Evolutionary conservation across 1,284 basidiomycete species (phyloP), one percentile per base, ranked within the genome.

Genomic region (Ustilago xerochloae): DNA sequence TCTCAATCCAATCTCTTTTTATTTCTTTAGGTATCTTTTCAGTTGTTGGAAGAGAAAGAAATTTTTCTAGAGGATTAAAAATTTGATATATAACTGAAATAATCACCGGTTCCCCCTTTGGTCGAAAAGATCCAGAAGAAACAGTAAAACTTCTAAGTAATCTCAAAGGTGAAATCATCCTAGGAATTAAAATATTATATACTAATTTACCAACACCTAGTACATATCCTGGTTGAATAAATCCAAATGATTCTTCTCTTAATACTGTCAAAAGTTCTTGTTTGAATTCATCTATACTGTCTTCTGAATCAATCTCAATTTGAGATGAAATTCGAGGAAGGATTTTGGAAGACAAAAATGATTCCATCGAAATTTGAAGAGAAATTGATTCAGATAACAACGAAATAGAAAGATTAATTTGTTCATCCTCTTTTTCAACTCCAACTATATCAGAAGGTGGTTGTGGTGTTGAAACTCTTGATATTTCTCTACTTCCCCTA

Each of bases 101-200:
- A 6, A 57, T 39, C 10, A 74, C 39, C 15, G 30, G 7, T 3
- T 24, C 22, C n/a, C 12, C 20, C 26, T 6, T 26, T 29, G 20
- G 57, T 36, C 13, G 69, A 91, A 0, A 91, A 91, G 54, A 63
- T n/a, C 1, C 93, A 88, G 77, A 93, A 92, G 75, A 93, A 24
- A 1, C 91, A 0, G 93, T 92, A 75, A 97, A 92, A 0, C 92
- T 92, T 47, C 93, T 89, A 49, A 97, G 92, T 10, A 92, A 90
- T 35, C 92, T 89, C 41, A 99, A 88, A 3, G 92, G 90, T 75
- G 97, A 94, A 66, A 90, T 91, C 72, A 91, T 93, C 13, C 93
- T 90, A 51, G 89, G 88, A 6, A 89, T 89, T 22, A 98, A 86
- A 58, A 95, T 90, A 5, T 86, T 81, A 13, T 61, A 60, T 5